Evolutionary conservation across 352 stramenopile genomes (phyloP).

Genomic region (Phytopythium aichiense): DNA sequence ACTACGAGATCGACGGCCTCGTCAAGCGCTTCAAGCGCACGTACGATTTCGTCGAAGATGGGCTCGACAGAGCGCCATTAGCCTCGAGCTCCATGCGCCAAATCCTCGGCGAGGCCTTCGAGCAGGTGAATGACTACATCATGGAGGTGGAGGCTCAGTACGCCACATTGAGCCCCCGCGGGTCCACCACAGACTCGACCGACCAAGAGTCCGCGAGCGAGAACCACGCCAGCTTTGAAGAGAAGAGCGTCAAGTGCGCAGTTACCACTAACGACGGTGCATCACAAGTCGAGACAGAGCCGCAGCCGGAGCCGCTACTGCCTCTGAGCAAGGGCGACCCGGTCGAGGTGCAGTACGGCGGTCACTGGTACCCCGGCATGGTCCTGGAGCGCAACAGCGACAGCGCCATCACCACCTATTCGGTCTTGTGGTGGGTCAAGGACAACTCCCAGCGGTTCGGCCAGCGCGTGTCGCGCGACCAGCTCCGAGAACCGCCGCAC

Average conservation of each 20-base stretch:
- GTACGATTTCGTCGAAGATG: slow-evolving; percentile 58
- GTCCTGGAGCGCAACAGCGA: slow-evolving; percentile 57
- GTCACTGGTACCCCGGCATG: slow-evolving; percentile 62
- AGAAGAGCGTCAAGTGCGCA: background rate
- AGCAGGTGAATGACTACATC: slow-evolving; percentile 46
- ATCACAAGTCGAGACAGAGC: background rate
- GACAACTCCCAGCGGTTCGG: slow-evolving; percentile 76
- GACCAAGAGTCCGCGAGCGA: background rate
- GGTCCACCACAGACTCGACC: slow-evolving; percentile 16
- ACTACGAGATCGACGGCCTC: slow-evolving; percentile 78
- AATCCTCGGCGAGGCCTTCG: slow-evolving; percentile 63
- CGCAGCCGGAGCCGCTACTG: background rate
- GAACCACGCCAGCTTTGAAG: background rate
- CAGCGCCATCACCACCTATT: slow-evolving; percentile 40
- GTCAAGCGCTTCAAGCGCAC: slow-evolving; percentile 72
- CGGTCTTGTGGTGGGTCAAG: slow-evolving; percentile 77
- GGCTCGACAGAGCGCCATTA: slow-evolving; percentile 43
- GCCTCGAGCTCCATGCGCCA: slow-evolving; percentile 60
- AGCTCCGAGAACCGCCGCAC: slow-evolving; percentile 39
- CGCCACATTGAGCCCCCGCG: slow-evolving; percentile 40
- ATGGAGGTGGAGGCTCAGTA: slow-evolving; percentile 54
- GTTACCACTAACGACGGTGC: background rate
- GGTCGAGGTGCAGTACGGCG: slow-evolving; percentile 52
- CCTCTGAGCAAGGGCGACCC: slow-evolving; percentile 42
- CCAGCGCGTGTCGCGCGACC: slow-evolving; percentile 38